A percentile compares a stretch with the other conserved stretches of the same genome.
Evolutionary conservation across 257 asterid species (phyloP).

Genomic region (Fraxinus pennsylvanica): DNA sequence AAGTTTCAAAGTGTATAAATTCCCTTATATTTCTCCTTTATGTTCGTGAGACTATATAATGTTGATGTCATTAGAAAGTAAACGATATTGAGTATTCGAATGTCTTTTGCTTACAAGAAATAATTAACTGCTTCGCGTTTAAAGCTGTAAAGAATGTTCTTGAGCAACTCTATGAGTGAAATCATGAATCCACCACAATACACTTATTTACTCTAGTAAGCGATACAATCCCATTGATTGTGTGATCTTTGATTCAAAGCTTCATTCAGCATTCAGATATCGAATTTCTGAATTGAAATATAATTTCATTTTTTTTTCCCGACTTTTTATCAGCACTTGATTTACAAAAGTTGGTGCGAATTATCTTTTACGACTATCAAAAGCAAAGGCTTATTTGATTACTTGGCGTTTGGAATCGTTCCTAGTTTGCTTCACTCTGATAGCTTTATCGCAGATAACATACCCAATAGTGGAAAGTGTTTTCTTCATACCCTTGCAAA

Average conservation of each 20-base stretch:
- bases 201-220: slow-evolving; percentile 65
- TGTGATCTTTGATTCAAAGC: not conserved
- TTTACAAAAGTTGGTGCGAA: not conserved
- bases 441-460: slow-evolving; percentile 59
- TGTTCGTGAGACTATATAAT: not conserved
- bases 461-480: slow-evolving; percentile 46
- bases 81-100: not conserved
- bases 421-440: slow-evolving; percentile 11
- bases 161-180: slow-evolving; percentile 68
- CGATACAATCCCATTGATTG: not conserved
- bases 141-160: slow-evolving; percentile 69
- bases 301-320: not conserved
- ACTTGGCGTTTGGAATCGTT: not conserved
- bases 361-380: not conserved
- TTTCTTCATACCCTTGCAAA: slow-evolving; percentile 55
- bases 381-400: not conserved
- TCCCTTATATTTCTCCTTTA: no score
- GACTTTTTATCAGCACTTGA: not conserved
- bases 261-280: not conserved
- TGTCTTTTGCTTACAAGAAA: slow-evolving; percentile 36
- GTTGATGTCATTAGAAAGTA: not conserved
- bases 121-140: slow-evolving; percentile 50
- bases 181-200: slow-evolving; percentile 66
- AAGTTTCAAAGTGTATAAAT: not conserved
- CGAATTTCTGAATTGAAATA: not conserved